Evolutionary conservation across 2,329 filamentous ascomycete species (phyloP).

Genomic region (Stenocarpella maydis): DNA sequence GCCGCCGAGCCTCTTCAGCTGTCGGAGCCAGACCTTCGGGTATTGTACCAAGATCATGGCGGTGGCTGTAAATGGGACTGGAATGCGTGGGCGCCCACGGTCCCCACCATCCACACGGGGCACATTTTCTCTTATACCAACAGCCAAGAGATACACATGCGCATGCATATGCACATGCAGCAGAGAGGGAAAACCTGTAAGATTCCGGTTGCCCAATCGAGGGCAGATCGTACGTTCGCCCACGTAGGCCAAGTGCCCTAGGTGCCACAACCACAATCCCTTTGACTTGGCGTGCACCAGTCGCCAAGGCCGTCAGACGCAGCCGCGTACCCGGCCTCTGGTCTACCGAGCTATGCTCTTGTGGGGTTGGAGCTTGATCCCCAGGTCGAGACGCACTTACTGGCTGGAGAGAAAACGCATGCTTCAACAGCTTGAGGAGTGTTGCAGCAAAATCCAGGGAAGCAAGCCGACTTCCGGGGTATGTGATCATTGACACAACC

Average conservation of each 20-base stretch:
- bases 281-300: conserved; percentile 27
- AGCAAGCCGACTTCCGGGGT: neutral
- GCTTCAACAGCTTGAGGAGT: neutral
- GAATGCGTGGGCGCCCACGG: conserved; percentile 1
- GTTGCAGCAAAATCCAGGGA: neutral
- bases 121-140: conserved; percentile 17
- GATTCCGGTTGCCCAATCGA: conserved; percentile 2
- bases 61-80: neutral
- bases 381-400: neutral
- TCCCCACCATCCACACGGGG: neutral
- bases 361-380: conserved; percentile 21
- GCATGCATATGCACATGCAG: neutral
- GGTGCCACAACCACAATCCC: conserved; percentile 22
- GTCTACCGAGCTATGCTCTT: neutral
- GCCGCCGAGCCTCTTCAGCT: conserved; percentile 44
- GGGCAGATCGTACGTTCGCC: conserved; percentile 21
- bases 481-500: neutral
- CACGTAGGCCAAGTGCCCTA: conserved; percentile 19
- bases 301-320: conserved; percentile 19
- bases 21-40: neutral
- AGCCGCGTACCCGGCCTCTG: conserved; percentile 18
- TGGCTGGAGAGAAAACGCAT: neutral
- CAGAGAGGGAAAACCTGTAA: neutral
- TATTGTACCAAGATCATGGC: neutral
- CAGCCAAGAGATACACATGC: neutral